phyloP scores from a whole-genome alignment of 306 rosid genomes.

The Betula pendula region DNA sequence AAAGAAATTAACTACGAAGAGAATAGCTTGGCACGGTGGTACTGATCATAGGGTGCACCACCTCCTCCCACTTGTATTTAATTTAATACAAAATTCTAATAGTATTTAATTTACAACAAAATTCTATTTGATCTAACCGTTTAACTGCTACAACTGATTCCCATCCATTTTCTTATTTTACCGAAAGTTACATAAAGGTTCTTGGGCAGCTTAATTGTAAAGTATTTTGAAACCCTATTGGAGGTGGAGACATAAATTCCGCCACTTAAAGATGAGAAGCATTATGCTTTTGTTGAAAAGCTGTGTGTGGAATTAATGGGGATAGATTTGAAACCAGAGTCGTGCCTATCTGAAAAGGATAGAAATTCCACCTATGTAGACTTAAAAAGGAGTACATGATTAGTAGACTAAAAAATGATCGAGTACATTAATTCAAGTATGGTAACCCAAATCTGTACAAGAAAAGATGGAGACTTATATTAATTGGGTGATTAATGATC shows the following conservation, averaged over 20 bases:
- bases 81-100: slow-evolving; percentile 6
- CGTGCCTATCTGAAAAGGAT: background rate
- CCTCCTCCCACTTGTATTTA: slow-evolving; percentile 19
- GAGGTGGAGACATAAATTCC: slow-evolving; percentile 16
- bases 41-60: background rate
- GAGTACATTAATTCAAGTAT: too few relatives aligned
- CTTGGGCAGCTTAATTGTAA: slow-evolving; percentile 4
- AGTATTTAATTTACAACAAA: too few relatives aligned
- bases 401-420: too few relatives aligned
- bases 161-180: slow-evolving; percentile 24
- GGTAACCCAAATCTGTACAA: slow-evolving; percentile 25
- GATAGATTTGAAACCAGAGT: slow-evolving; percentile 5
- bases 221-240: slow-evolving; percentile 9
- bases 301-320: background rate
- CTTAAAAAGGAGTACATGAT: too few relatives aligned
- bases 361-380: background rate
- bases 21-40: too few relatives aligned
- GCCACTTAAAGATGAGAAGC: slow-evolving; percentile 22
- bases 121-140: slow-evolving; percentile 30
- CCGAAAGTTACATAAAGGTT: slow-evolving; percentile 32
- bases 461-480: slow-evolving; percentile 7
- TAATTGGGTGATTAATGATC: slow-evolving; percentile 7
- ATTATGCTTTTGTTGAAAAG: slow-evolving; percentile 23
- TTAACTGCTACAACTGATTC: slow-evolving; percentile 51
- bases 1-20: too few relatives aligned